Conservation (phyloP, 805 yeast genomes). For the Millerago galiae region DNA sequence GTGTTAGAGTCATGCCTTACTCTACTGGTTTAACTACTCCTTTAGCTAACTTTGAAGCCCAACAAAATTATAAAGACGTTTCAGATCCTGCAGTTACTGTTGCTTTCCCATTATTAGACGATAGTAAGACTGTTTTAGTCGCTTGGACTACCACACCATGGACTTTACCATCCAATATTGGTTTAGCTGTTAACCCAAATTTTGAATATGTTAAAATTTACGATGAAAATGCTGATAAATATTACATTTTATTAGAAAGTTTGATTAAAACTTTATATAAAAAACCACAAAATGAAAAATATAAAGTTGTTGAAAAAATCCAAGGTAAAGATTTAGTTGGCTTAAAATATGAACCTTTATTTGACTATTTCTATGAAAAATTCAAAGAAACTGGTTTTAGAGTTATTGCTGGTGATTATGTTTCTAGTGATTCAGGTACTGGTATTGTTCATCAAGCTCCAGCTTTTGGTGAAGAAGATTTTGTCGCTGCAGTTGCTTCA, state of each 20-base stretch:
- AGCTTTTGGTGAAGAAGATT: constrained; percentile 99
- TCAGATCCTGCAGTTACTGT: constrained; percentile 94
- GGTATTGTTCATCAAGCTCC: constrained; percentile 99
- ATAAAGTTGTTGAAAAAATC: constrained; percentile 72
- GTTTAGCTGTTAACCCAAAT: constrained; percentile 84
- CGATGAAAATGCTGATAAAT: constrained; percentile 78
- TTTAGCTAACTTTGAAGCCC: constrained; percentile 95
- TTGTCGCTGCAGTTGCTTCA: constrained; percentile 64
- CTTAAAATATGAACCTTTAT: constrained; percentile 73
- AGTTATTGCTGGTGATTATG: constrained; percentile 79
- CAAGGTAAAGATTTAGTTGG: constrained; percentile 80
- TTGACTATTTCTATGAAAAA: constrained; percentile 69
- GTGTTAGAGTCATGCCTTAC: constrained; percentile 97
- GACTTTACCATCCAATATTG: constrained; percentile 95
- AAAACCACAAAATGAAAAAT: constrained; percentile 89
- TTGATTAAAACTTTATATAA: constrained; percentile 82
- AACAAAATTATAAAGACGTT: constrained; percentile 95
- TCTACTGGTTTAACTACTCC: constrained; percentile 98
- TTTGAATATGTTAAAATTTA: constrained; percentile 88
- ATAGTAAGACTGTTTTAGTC: constrained; percentile 76
- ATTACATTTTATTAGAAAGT: constrained; percentile 80
- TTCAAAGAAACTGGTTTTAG: constrained; percentile 75
- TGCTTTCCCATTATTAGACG: constrained; percentile 76
- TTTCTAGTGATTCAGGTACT: constrained; percentile 92
- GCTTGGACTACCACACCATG: constrained; percentile 99